Conservation (phyloP, 306 rosid genomes). For the Cucumis hystrix region DNA sequence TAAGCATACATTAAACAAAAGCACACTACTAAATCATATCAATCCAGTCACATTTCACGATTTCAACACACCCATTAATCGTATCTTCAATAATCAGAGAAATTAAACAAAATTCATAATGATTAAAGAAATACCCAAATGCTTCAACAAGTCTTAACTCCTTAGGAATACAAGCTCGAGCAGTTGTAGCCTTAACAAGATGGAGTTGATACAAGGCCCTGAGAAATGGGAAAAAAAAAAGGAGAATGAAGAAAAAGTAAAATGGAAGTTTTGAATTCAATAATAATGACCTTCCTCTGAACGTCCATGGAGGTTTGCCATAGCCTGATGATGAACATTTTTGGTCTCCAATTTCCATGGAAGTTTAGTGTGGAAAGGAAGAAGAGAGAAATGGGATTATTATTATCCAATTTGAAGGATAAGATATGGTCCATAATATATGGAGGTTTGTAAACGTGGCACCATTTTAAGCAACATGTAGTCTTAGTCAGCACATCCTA, state of each 20-base stretch:
- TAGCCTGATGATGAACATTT: slow-evolving; percentile 42
- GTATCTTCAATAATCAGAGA: background rate
- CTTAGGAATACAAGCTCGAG: slow-evolving; percentile 65
- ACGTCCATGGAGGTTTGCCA: slow-evolving; percentile 82
- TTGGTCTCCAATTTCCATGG: slow-evolving; percentile 35
- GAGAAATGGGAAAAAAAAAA: background rate
- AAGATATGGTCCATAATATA: background rate
- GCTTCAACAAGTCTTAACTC: slow-evolving; percentile 81
- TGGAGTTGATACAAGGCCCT: slow-evolving; percentile 93
- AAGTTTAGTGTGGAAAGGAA: background rate
- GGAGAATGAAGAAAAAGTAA: background rate
- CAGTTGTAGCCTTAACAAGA: slow-evolving; percentile 74
- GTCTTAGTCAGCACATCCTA: background rate
- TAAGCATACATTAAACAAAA: background rate
- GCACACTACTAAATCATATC: background rate
- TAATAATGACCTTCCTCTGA: slow-evolving; percentile 49
- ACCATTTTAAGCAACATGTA: background rate
- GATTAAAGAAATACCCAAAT: slow-evolving; percentile 43
- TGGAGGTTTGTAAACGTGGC: background rate
- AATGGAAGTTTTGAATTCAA: background rate
- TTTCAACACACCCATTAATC: background rate
- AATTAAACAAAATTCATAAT: background rate
- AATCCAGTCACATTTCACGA: background rate
- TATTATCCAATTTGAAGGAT: background rate
- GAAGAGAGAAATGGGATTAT: background rate